Evolutionary conservation across 352 stramenopile genomes (phyloP), one percentile per base, ranked within the genome.

Genomic region (Globisporangium carolinianum): DNA sequence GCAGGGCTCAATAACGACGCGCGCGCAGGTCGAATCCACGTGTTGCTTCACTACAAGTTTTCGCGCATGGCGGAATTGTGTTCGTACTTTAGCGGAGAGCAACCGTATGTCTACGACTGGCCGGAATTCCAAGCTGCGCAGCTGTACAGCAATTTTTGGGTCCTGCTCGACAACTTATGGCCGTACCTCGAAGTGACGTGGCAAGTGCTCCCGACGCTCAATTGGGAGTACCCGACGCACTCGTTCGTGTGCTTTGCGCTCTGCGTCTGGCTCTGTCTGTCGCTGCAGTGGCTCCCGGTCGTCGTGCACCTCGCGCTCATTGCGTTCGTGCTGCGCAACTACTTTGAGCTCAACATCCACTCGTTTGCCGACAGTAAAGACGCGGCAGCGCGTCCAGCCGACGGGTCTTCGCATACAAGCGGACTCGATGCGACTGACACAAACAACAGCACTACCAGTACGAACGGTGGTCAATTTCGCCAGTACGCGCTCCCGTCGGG

Each of bases 121-220:
- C 83, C 83, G 0, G 75, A 89, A 9, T 94, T 94, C 61, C 75
- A 91, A 55, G 83, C 83, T 6, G 83, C 83, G 38, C 79, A 86
- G 45, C 56, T 94, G 42, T 94, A 94, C 69, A 91, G 75, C 68
- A 94, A 90, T 61, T 94, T 94, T 55, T 94, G 83, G 83, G 78
- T 94, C 12, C 63, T 94, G 32, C 55, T 94, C 3, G 83, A 94
- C 61, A 86, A 86, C 47, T 63, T 94, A 10, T 94, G 83, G 83
- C 83, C 83, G 48, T 94, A 94, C 62, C 57, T 94, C 12, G 83
- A 94, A 60, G 81, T 94, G 48, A 73, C 83, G 5, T 94, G 83
- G 83, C 78, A 86, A 60, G 76, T 94, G 61, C 63, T 90, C 50
- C 83, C 83, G 51, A 94, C 83, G 18, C 71, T 94, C 50, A 94